Percentiles rank a stretch among this genome's conserved stretches.
Evolutionary conservation across 2,329 filamentous ascomycete species (phyloP).

Genomic region (Colletotrichum truncatum): DNA sequence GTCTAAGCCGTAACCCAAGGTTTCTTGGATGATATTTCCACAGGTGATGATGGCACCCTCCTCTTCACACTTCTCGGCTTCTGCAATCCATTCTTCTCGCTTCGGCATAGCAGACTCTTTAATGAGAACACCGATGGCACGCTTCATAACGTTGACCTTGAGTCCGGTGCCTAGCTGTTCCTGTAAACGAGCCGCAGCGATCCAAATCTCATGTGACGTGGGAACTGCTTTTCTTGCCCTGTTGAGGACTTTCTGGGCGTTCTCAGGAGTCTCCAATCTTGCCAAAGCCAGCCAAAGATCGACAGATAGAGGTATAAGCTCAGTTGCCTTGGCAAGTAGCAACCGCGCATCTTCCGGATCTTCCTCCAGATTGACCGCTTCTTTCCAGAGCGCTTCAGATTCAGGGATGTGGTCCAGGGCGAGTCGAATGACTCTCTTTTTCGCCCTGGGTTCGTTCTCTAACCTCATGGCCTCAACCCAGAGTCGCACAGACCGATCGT

Average conservation of each 20-base stretch:
- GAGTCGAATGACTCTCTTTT: slow-evolving; percentile 91
- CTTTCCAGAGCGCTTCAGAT: slow-evolving; percentile 97
- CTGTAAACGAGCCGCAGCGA: slow-evolving; percentile 89
- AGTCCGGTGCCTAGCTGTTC: slow-evolving; percentile 83
- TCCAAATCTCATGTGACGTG: slow-evolving; percentile 95
- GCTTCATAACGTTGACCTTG: slow-evolving; percentile 93
- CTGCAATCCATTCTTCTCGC: slow-evolving; percentile 94
- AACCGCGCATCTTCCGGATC: slow-evolving; percentile 87
- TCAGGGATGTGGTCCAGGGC: slow-evolving; percentile 93
- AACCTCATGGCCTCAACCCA: slow-evolving; percentile 97
- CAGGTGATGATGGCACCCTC: slow-evolving; percentile 90
- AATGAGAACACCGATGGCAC: slow-evolving; percentile 86
- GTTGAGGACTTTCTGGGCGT: slow-evolving; percentile 95
- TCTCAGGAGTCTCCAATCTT: slow-evolving; percentile 86
- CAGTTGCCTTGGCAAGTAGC: slow-evolving; percentile 91
- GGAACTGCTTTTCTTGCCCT: slow-evolving; percentile 93
- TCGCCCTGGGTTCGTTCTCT: slow-evolving; percentile 82
- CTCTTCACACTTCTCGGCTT: slow-evolving; percentile 94
- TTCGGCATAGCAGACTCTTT: slow-evolving; percentile 97
- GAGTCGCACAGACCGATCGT: slow-evolving; percentile 85
- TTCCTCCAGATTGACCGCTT: slow-evolving; percentile 94
- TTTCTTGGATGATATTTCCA: slow-evolving; percentile 89
- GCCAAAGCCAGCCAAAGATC: slow-evolving; percentile 96
- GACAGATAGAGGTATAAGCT: slow-evolving; percentile 92
- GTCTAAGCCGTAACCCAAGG: slow-evolving; percentile 90